These are phyloP conservation scores for Fraxinus floribunda DNA, from an alignment of 305 asterid species.

Conservation along the genomic window DNA sequence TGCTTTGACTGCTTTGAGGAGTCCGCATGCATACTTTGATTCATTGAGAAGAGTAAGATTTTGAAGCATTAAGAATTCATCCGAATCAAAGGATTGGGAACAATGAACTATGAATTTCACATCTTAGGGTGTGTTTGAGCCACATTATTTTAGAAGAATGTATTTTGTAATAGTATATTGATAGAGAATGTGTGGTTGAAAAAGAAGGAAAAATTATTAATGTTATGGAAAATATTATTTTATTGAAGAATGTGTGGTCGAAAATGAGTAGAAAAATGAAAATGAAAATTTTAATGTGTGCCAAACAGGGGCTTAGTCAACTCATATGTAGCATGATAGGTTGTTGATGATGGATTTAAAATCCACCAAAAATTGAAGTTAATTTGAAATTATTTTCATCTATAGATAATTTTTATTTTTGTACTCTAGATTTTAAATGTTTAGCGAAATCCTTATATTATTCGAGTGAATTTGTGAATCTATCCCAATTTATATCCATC, in stretches of 20 bases:
- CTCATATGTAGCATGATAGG: background rate
- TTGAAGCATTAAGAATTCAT: background rate
- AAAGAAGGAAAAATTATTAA: no score
- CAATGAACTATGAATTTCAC: background rate
- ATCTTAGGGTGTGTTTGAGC: no score
- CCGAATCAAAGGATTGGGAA: background rate
- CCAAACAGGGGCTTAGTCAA: no score
- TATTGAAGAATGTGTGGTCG: no score
- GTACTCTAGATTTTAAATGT: background rate
- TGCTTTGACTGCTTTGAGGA: constrained; percentile 71
- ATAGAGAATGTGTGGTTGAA: no score
- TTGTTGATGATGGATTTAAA: background rate
- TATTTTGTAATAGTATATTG: no score
- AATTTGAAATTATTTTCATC: background rate
- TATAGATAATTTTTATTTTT: background rate
- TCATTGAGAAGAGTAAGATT: constrained; percentile 50
- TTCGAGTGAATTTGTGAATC: background rate
- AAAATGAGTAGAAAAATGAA: no score
- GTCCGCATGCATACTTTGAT: constrained; percentile 55
- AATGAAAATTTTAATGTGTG: no score
- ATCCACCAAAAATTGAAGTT: background rate
- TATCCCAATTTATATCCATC: background rate
- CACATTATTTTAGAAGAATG: no score
- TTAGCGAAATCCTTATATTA: background rate
- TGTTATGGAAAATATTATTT: no score